Percentiles rank a stretch among this genome's conserved stretches.
Evolutionary conservation across 2,329 filamentous ascomycete genomes (phyloP).

Genomic region (Claviceps africana): DNA sequence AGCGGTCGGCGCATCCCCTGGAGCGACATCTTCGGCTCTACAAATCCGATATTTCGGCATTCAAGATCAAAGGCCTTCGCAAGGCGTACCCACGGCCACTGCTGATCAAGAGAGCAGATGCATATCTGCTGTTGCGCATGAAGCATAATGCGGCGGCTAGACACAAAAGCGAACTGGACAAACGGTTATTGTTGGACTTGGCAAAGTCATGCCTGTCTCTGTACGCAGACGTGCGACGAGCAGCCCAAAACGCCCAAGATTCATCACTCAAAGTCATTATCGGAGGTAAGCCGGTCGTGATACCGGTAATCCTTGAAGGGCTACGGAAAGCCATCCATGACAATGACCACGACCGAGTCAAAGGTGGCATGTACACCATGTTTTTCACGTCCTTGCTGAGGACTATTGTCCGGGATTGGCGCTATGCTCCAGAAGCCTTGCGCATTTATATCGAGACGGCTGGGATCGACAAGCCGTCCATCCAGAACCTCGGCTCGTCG

Average conservation of each 20-base stretch:
- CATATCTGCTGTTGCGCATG: conserved; percentile 87
- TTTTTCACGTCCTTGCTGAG: conserved; percentile 80
- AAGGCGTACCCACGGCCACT: conserved; percentile 88
- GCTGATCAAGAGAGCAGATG: conserved; percentile 82
- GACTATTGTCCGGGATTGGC: conserved; percentile 84
- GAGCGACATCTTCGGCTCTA: conserved; percentile 78
- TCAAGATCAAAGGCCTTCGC: conserved; percentile 83
- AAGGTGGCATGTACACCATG: conserved; percentile 83
- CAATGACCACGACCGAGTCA: conserved; percentile 81
- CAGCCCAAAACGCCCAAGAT: conserved; percentile 82
- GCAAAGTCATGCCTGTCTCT: conserved; percentile 79
- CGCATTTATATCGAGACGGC: conserved; percentile 80
- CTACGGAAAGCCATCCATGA: conserved; percentile 65
- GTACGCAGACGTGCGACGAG: conserved; percentile 91
- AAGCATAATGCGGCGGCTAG: conserved; percentile 85
- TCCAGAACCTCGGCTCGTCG: conserved; percentile 73
- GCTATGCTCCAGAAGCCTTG: conserved; percentile 82
- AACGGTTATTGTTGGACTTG: conserved; percentile 68
- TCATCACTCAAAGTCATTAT: conserved; percentile 85
- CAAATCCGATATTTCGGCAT: conserved; percentile 74
- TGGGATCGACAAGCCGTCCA: conserved; percentile 82
- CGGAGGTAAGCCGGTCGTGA: conserved; percentile 75
- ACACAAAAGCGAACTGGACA: conserved; percentile 82
- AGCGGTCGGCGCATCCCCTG: conserved; percentile 83
- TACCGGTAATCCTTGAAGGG: conserved; percentile 69